phyloP scores from a whole-genome alignment of 805 yeast genomes.

The Zygosaccharomyces bailii region DNA sequence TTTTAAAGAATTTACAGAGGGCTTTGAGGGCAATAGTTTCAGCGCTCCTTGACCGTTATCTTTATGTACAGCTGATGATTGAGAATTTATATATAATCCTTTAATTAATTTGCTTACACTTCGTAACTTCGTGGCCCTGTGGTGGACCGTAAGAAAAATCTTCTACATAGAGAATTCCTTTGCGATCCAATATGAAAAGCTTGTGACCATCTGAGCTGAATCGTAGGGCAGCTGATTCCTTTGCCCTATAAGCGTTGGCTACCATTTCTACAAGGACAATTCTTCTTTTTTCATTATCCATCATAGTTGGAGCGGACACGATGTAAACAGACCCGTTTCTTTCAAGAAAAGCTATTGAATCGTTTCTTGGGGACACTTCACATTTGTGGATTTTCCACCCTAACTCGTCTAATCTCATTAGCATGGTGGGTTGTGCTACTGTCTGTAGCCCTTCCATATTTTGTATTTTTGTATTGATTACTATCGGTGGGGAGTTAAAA shows the following conservation, averaged over 20 bases:
- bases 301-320: conserved; percentile 58
- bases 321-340: conserved; percentile 73
- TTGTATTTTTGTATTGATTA: conserved; percentile 61
- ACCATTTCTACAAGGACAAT: conserved; percentile 65
- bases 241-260: conserved; percentile 63
- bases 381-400: conserved; percentile 75
- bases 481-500: conserved; percentile 61
- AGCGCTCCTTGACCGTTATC: not conserved
- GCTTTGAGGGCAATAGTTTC: not conserved
- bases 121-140: conserved; percentile 60
- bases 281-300: conserved; percentile 51
- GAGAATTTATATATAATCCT: not conserved
- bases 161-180: conserved; percentile 72
- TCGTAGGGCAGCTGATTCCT: conserved; percentile 73
- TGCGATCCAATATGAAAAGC: conserved; percentile 71
- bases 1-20: conserved; percentile 19
- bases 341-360: conserved; percentile 76
- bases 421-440: conserved; percentile 57
- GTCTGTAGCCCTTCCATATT: conserved; percentile 38
- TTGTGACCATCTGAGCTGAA: conserved; percentile 82
- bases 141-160: conserved; percentile 89
- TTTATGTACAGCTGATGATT: not conserved
- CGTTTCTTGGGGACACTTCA: conserved; percentile 80
- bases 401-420: conserved; percentile 68
- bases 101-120: conserved; percentile 55